Base-by-base conservation (phyloP, 1,284 basidiomycete genomes). In the Paramarasmius palmivorus region DNA sequence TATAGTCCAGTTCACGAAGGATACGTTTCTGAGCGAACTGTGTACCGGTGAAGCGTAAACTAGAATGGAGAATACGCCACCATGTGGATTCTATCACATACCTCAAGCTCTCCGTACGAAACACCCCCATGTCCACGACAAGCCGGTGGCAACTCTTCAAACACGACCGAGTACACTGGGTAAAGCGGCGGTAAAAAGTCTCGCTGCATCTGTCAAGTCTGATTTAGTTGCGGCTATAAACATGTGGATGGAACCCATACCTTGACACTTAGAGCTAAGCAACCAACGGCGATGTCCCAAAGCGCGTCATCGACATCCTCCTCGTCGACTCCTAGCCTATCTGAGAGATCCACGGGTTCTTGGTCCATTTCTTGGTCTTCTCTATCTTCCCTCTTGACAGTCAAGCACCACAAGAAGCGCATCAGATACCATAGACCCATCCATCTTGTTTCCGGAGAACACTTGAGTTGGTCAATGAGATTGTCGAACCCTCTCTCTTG, bases 1-100 rank as follows among this genome's bases (percentile, higher is more conserved):
- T 65, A 62, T 78, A 85, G 4, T 68, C 61, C 35, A 86, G 67
- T 0, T 75, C 70, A 0, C 66, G 64, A n/a, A 87, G 67, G 37
- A 87, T 64, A 49, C 84, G 80, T 20, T 80, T 75, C 57, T 88
- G 84, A 3, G 81, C 76, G 41, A 68, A 67, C 83, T 86, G 41
- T 32, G 29, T 12, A n/a, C 20, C 39, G 3, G 6, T 10, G n/a
- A 14, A 14, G 6, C 19, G 47, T 10, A 38, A 42, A n/a, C 6
- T 25, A 48, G 20, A 41, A 6, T 40, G 32, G 15, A 26, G 10
- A 25, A 57, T 32, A 15, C 53, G 37, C 7, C 14, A 50, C 47
- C 19, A 49, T 32, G 38, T 23, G 6, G 49, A 42, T n/a, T 50
- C 10, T 6, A 32, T 35, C 7, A 49, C 63, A 17, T 55, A 79